Conservation (phyloP, 805 yeast species). For the Candida boleticola region DNA sequence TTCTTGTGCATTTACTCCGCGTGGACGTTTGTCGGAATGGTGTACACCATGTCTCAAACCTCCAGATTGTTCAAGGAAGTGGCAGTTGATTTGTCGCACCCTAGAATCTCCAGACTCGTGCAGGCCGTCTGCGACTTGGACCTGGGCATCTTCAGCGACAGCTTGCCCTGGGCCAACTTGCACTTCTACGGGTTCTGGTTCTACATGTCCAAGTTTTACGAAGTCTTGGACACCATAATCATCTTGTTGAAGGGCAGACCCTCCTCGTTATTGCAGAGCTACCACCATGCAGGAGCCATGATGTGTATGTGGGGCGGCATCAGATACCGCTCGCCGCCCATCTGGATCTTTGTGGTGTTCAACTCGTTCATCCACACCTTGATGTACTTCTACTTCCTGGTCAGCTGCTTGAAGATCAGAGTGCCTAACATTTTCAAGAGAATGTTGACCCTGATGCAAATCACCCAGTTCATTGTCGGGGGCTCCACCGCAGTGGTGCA, state of each 20-base stretch:
- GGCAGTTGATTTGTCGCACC: conserved; percentile 27
- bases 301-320: conserved; percentile 80
- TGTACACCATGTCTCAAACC: conserved; percentile 45
- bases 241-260: conserved; percentile 67
- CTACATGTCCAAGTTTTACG: conserved; percentile 69
- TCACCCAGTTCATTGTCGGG: conserved; percentile 65
- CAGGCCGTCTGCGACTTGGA: conserved; percentile 59
- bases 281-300: conserved; percentile 80
- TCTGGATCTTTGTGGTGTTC: conserved; percentile 78
- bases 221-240: conserved; percentile 65
- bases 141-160: conserved; percentile 52
- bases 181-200: conserved; percentile 63
- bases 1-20: conserved; percentile 63
- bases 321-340: conserved; percentile 67
- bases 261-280: conserved; percentile 64
- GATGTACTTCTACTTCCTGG: conserved; percentile 69
- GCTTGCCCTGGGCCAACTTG: conserved; percentile 33
- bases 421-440: conserved; percentile 60
- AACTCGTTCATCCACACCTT: conserved; percentile 75
- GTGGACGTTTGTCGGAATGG: conserved; percentile 73
- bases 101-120: conserved; percentile 43
- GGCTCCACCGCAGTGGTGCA: conserved; percentile 67
- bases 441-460: conserved; percentile 63
- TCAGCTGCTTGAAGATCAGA: conserved; percentile 55
- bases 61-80: conserved; percentile 20